Evolutionary conservation across 371 early-diverging fungal species (phyloP).

Genomic region (Coemansia sp.): DNA sequence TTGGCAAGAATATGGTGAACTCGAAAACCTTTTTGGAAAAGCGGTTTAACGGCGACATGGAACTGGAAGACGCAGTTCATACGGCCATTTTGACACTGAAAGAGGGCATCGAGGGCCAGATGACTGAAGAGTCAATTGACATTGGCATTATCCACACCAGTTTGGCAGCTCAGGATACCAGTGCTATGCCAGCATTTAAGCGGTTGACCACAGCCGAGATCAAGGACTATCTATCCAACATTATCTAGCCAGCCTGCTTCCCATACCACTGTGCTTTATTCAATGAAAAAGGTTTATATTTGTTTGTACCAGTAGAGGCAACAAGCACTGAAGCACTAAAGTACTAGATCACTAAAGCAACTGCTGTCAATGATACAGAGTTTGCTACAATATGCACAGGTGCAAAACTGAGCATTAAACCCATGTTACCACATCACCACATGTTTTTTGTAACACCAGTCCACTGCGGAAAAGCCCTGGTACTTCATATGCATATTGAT

Average conservation of each 20-base stretch:
- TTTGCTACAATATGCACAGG: no score
- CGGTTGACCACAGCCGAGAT: constrained; percentile 71
- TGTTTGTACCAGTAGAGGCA: no score
- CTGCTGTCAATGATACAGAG: no score
- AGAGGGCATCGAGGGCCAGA: constrained; percentile 96
- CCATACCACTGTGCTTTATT: no score
- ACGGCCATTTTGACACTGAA: constrained; percentile 97
- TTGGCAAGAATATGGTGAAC: constrained; percentile 98
- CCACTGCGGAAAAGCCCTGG: no score
- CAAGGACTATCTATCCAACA: constrained; percentile 94
- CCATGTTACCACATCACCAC: no score
- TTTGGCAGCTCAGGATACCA: constrained; percentile 22
- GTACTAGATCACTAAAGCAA: no score
- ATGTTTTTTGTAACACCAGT: no score
- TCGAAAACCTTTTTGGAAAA: constrained; percentile 98
- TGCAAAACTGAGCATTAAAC: no score
- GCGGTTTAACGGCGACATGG: constrained; percentile 88
- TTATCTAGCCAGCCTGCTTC: constrained; percentile 56
- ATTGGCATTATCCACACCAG: constrained; percentile 81
- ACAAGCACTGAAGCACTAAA: no score
- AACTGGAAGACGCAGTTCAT: constrained; percentile 97
- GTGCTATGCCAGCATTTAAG: constrained; percentile 53
- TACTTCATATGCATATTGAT: no score
- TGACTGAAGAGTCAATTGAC: constrained; percentile 91
- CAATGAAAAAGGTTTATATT: no score